phyloP scores from a whole-genome alignment of 805 yeast species.

The Wickerhamomyces canadensis region DNA sequence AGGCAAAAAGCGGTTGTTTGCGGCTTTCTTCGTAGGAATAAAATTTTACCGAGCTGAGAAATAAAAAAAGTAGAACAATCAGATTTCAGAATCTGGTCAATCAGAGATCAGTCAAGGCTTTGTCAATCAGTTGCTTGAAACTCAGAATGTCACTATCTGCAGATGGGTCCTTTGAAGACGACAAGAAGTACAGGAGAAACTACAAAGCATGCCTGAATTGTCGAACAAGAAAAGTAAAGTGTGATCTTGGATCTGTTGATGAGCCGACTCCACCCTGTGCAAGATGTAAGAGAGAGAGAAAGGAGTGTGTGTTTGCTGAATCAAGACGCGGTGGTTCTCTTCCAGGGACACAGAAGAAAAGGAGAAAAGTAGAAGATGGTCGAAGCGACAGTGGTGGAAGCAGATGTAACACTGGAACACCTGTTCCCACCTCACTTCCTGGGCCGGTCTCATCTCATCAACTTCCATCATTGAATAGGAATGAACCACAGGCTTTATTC shows the following conservation, averaged over 20 bases:
- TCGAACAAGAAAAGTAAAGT: slow-evolving; percentile 75
- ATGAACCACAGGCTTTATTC: slow-evolving; percentile 1
- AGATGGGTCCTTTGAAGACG: no score
- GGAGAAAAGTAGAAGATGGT: slow-evolving; percentile 7
- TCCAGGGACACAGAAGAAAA: slow-evolving; percentile 18
- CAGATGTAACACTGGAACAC: no score
- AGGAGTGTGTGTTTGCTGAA: slow-evolving; percentile 70
- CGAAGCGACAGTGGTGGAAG: no score
- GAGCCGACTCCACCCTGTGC: slow-evolving; percentile 83
- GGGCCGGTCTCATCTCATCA: no score
- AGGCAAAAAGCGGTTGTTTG: not conserved
- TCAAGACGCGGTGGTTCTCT: slow-evolving; percentile 46
- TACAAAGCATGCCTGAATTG: slow-evolving; percentile 86
- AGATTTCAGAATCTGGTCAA: no score
- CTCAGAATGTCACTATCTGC: no score
- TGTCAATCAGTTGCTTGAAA: no score
- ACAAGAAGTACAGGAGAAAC: slow-evolving; percentile 47
- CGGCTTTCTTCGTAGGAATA: not conserved
- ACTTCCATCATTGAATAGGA: no score
- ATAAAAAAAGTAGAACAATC: no score
- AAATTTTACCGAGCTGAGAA: no score
- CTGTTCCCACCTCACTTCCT: no score
- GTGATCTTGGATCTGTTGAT: slow-evolving; percentile 77
- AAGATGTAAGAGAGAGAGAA: slow-evolving; percentile 76
- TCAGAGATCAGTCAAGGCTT: no score